Evolutionary conservation across 2,329 filamentous ascomycete species (phyloP), one percentile per base, ranked within the genome.

Genomic region (Diplodia mutila): DNA sequence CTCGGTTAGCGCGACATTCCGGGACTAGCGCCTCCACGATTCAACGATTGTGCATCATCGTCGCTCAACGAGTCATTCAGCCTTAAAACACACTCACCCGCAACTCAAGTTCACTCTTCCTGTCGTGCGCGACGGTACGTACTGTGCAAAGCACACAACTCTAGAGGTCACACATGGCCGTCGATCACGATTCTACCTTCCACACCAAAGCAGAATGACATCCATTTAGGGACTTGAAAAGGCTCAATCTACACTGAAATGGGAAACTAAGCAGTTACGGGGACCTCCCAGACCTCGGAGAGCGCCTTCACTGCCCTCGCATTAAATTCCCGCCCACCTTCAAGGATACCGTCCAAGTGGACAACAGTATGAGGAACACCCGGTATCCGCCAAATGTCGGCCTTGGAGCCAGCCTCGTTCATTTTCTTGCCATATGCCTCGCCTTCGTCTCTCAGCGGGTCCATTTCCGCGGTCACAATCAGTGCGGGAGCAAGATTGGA

Each of bases 361-460:
- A 48, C 59, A 7, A 68, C 51, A 1, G 73, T 73, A 71, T 81
- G 79, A 5, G 79, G 76, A n/a, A 72, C 76, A 5, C 78, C 76
- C 21, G 69, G 67, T 61, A 75, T 73, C 32, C 75, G 73, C 52
- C 74, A 72, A 52, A 76, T 21, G 37, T 78, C 74, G 39, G 77
- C 78, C 61, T 72, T 69, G 61, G 73, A 75, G 3, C 77, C 78
- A 9, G 78, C 78, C 54, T 72, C 75, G 67, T 74, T 73, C 68
- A 81, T 69, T 67, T 79, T 81, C 18, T 69, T 75, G 4, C 74
- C 79, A 71, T 80, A 81, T 11, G 72, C 74, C 68, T 79, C 79
- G 18, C 76, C 80, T 71, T 81, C 79, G 52, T 81, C 79, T 18
- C 79, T 76, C n/a, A 81, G 72, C 57, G 78, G 75, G 69, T 81